Evolutionary conservation across 495 filamentous ascomycete species (phyloP).

Genomic region (Penicillium parvum): DNA sequence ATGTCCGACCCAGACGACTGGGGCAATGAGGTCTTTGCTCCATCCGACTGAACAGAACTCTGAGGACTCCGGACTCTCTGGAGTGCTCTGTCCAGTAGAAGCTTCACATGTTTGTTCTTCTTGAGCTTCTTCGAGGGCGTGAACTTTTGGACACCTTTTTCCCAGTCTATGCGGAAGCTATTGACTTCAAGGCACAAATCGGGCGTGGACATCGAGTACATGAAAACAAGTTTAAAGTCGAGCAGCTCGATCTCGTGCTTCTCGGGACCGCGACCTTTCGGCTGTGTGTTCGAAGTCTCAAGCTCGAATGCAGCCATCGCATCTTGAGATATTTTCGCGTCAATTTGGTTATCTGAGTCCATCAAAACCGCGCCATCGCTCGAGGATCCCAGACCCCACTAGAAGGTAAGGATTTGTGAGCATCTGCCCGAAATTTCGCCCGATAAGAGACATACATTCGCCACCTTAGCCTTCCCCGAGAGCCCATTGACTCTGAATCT

Average conservation of each 20-base stretch:
- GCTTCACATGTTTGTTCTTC: slow-evolving; percentile 14
- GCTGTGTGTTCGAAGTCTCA: slow-evolving; percentile 4
- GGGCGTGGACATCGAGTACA: slow-evolving; percentile 23
- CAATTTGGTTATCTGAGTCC: slow-evolving; percentile 37
- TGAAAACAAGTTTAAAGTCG: slow-evolving; percentile 37
- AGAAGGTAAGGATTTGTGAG: not conserved
- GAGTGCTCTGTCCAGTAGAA: slow-evolving; percentile 13
- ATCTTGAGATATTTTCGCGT: slow-evolving; percentile 29
- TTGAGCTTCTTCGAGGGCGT: slow-evolving; percentile 14
- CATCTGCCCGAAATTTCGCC: not conserved
- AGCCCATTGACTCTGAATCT: slow-evolving; percentile 20
- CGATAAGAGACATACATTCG: slow-evolving; percentile 15
- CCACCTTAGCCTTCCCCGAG: slow-evolving; percentile 17
- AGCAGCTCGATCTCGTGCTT: slow-evolving; percentile 32
- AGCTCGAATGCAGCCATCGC: slow-evolving; percentile 17
- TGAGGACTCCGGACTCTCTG: slow-evolving; percentile 1
- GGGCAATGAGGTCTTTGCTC: not conserved
- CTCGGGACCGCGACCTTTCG: slow-evolving; percentile 20
- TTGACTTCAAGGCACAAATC: slow-evolving; percentile 33
- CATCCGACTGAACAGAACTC: not conserved
- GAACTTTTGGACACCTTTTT: slow-evolving; percentile 21
- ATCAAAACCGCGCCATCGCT: slow-evolving; percentile 25
- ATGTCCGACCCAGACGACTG: not conserved
- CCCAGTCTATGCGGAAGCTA: slow-evolving; percentile 31
- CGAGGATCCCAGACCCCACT: slow-evolving; percentile 23